Conservation (phyloP, 495 filamentous ascomycete genomes). For the Mytilinidion resinicola region DNA sequence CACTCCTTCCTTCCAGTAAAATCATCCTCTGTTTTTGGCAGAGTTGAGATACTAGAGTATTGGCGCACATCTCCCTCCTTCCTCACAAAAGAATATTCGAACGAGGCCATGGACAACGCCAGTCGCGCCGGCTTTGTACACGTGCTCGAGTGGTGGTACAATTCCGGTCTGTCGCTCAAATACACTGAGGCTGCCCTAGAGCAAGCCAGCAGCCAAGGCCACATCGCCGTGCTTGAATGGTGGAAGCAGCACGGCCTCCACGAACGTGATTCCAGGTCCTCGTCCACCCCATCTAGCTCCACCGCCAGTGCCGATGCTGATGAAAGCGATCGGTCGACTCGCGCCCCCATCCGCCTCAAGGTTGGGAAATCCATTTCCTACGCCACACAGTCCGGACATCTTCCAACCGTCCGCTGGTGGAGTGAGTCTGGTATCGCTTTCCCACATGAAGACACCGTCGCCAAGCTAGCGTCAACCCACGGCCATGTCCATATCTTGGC, state of each 20-base stretch:
- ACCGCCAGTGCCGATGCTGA: constrained; percentile 1
- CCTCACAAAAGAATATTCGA: constrained; percentile 67
- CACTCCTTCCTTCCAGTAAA: constrained; percentile 77
- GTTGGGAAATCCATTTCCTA: constrained; percentile 73
- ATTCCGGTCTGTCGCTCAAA: constrained; percentile 69
- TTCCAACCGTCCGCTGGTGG: constrained; percentile 74
- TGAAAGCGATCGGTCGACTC: not conserved
- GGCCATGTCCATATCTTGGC: constrained; percentile 83
- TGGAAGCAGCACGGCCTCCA: constrained; percentile 52
- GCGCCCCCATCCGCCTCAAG: constrained; percentile 53
- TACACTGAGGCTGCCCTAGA: constrained; percentile 84
- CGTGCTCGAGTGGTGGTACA: constrained; percentile 87
- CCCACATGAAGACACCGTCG: constrained; percentile 66
- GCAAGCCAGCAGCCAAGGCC: constrained; percentile 73
- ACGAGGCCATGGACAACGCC: constrained; percentile 80
- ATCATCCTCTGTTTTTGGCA: constrained; percentile 79
- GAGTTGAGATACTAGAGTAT: constrained; percentile 78
- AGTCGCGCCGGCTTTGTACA: constrained; percentile 74
- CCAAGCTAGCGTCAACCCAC: constrained; percentile 74
- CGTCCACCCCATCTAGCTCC: constrained; percentile 10
- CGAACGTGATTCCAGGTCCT: constrained; percentile 12
- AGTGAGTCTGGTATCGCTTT: constrained; percentile 66
- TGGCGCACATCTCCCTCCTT: constrained; percentile 74
- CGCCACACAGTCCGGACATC: constrained; percentile 71
- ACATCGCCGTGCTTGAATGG: constrained; percentile 81